Evolutionary conservation across 305 asterid genomes (phyloP).

Genomic region (Rubia balearica): DNA sequence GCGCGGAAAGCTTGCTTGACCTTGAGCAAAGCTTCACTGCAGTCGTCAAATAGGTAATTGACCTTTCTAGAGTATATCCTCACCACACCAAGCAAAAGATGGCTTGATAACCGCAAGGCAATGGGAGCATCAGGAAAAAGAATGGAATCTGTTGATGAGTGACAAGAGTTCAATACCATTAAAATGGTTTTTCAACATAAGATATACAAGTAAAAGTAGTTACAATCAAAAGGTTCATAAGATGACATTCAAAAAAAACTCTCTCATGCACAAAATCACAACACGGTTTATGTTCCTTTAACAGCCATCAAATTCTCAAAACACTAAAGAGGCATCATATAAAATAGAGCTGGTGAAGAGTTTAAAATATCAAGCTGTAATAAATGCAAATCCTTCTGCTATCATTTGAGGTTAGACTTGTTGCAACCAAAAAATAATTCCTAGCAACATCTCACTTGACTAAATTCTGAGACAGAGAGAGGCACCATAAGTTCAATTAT

Average conservation of each 20-base stretch:
- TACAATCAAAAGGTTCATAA: not conserved
- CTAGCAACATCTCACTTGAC: not conserved
- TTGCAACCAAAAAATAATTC: not conserved
- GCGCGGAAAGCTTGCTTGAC: slow-evolving; percentile 95
- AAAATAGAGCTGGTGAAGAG: not conserved
- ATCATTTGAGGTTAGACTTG: no score
- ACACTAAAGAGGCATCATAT: not conserved
- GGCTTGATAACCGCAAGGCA: slow-evolving; percentile 96
- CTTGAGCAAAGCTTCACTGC: slow-evolving; percentile 93
- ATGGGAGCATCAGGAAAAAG: slow-evolving; percentile 92
- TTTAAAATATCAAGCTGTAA: not conserved
- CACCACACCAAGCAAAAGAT: slow-evolving; percentile 97
- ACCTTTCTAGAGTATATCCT: slow-evolving; percentile 92
- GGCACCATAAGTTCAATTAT: not conserved
- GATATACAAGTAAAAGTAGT: slow-evolving; percentile 5
- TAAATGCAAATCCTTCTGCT: not conserved
- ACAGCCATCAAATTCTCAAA: not conserved
- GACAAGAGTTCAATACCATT: slow-evolving; percentile 17
- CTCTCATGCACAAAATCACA: not conserved
- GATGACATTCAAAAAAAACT: not conserved
- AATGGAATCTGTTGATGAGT: slow-evolving; percentile 63
- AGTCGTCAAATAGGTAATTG: slow-evolving; percentile 92
- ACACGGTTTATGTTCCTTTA: not conserved
- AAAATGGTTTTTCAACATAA: not conserved
- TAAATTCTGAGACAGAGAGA: not conserved